Evolutionary conservation across 2,329 filamentous ascomycete genomes (phyloP).

Genomic region (Colletotrichum viniferum): DNA sequence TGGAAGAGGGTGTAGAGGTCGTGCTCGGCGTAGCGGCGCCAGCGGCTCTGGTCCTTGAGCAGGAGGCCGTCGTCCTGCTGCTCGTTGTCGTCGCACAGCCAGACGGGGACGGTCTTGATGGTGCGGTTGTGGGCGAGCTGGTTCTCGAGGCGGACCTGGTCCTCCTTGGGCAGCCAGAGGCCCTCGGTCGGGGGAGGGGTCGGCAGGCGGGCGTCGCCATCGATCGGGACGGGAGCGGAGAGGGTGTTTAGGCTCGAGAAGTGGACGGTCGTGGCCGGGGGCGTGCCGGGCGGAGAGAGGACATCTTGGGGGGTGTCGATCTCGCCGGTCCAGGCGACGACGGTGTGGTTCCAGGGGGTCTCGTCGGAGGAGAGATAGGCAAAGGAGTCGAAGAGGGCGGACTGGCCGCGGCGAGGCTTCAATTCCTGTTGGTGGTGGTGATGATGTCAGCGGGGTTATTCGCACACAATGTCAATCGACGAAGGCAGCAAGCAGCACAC

Average conservation of each 20-base stretch:
- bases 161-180: slow-evolving; percentile 71
- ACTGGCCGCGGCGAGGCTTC: slow-evolving; percentile 80
- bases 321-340: slow-evolving; percentile 96
- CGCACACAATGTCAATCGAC: background rate
- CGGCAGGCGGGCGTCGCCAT: slow-evolving; percentile 59
- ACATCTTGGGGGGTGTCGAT: slow-evolving; percentile 60
- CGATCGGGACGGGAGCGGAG: slow-evolving; percentile 79
- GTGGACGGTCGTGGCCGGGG: slow-evolving; percentile 53
- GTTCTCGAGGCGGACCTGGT: slow-evolving; percentile 75
- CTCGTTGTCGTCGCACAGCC: slow-evolving; percentile 81
- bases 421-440: slow-evolving; percentile 62
- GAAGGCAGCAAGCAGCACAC: too few relatives aligned
- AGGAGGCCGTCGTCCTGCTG: slow-evolving; percentile 69
- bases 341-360: slow-evolving; percentile 86
- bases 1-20: slow-evolving; percentile 93
- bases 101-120: slow-evolving; percentile 84
- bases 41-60: slow-evolving; percentile 82
- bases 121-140: slow-evolving; percentile 75
- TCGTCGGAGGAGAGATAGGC: slow-evolving; percentile 83
- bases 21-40: slow-evolving; percentile 89
- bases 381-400: slow-evolving; percentile 91
- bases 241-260: slow-evolving; percentile 70
- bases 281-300: slow-evolving; percentile 50
- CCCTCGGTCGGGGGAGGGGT: slow-evolving; percentile 69
- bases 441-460: slow-evolving; percentile 13